phyloP scores from a whole-genome alignment of 768 basidiomycete genomes.

The Suillus placidus region DNA sequence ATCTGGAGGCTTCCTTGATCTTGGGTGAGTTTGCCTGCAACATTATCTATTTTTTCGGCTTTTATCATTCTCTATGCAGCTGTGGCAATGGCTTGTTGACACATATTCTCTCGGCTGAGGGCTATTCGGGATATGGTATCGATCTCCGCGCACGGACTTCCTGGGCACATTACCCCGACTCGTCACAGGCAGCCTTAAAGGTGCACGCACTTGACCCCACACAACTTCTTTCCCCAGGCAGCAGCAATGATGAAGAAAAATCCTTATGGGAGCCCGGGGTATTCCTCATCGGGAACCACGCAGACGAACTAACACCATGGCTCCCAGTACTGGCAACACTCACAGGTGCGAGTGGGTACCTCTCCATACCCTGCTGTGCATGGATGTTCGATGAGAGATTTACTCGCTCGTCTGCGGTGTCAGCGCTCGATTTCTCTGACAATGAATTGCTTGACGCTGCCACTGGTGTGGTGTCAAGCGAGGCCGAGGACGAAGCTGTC shows the following conservation, averaged over 20 bases:
- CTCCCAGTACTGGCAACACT: slow-evolving; percentile 78
- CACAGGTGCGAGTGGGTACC: slow-evolving; percentile 61
- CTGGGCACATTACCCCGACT: slow-evolving; percentile 75
- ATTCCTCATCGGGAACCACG: slow-evolving; percentile 94
- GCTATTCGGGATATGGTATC: slow-evolving; percentile 82
- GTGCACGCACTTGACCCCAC: slow-evolving; percentile 76
- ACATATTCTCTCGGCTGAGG: slow-evolving; percentile 82
- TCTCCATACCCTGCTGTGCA: slow-evolving; percentile 91
- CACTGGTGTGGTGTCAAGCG: slow-evolving; percentile 21
- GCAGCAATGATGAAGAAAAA: not conserved
- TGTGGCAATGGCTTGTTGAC: slow-evolving; percentile 94
- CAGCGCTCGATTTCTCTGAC: slow-evolving; percentile 21
- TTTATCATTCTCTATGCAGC: slow-evolving; percentile 38
- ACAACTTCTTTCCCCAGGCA: slow-evolving; percentile 24
- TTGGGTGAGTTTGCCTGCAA: slow-evolving; percentile 58
- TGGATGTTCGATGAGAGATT: slow-evolving; percentile 76
- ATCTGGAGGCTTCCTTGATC: slow-evolving; percentile 82
- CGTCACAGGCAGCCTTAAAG: slow-evolving; percentile 61
- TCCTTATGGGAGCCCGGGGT: slow-evolving; percentile 43
- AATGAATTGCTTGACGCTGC: slow-evolving; percentile 22
- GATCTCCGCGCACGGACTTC: slow-evolving; percentile 86
- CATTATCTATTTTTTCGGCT: not conserved
- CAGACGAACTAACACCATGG: slow-evolving; percentile 97
- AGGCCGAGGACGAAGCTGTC: slow-evolving; percentile 31
- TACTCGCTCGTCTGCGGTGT: slow-evolving; percentile 46